Conservation (phyloP, 495 filamentous ascomycete species). For the Aspergillus kassunensis region DNA sequence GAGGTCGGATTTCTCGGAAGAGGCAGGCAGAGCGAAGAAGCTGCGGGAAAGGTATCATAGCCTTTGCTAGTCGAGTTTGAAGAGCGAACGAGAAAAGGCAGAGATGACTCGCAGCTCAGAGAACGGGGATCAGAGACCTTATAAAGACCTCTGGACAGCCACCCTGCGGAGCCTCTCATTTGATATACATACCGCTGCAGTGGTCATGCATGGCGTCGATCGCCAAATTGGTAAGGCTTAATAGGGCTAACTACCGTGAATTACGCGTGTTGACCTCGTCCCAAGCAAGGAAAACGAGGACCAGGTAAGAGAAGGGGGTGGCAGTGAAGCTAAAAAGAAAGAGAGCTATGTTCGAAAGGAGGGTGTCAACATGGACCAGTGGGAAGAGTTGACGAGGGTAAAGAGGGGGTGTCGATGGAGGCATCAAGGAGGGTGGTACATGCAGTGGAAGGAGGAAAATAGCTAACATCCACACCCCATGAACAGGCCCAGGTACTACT, state of each 20-base stretch:
- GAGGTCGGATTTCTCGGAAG: background rate
- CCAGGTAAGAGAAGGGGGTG: constrained; percentile 24
- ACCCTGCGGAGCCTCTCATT: constrained; percentile 50
- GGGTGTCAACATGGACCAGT: constrained; percentile 9
- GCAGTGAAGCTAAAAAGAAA: constrained; percentile 12
- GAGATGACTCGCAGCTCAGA: constrained; percentile 29
- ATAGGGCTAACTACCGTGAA: constrained; percentile 15
- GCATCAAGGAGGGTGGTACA: constrained; percentile 26
- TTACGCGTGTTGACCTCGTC: constrained; percentile 16
- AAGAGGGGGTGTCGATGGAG: constrained; percentile 7
- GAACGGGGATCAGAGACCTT: constrained; percentile 34
- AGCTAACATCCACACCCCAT: constrained; percentile 26
- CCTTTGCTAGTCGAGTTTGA: background rate
- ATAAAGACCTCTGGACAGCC: constrained; percentile 30
- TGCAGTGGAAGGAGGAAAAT: constrained; percentile 15
- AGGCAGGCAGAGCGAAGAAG: background rate
- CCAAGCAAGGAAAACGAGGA: constrained; percentile 12
- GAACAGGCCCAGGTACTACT: constrained; percentile 25
- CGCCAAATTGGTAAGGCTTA: constrained; percentile 27
- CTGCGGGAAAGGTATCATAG: background rate
- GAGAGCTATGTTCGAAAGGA: constrained; percentile 9
- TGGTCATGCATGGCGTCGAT: constrained; percentile 50
- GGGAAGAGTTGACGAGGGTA: constrained; percentile 4
- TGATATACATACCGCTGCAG: constrained; percentile 44
- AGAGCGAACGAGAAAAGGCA: constrained; percentile 21